Conservation (phyloP, 2,329 filamentous ascomycete species). For the Aotearoamyces nothofagi region DNA sequence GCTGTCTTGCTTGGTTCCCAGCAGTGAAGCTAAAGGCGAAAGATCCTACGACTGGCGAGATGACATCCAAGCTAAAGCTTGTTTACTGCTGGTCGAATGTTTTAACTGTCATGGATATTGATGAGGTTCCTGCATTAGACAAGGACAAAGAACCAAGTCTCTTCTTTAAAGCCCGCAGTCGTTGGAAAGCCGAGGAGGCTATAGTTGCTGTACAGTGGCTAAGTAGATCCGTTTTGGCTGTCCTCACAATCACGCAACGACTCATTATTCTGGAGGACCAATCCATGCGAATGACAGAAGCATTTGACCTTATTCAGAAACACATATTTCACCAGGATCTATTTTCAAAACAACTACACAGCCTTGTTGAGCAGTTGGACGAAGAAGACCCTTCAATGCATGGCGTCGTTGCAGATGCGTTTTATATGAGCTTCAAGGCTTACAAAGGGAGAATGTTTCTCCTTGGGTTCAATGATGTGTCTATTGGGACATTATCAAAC, state of each 20-base stretch:
- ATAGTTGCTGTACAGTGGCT: constrained; percentile 97
- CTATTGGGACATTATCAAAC: constrained; percentile 83
- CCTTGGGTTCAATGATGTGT: constrained; percentile 84
- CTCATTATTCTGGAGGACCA: constrained; percentile 85
- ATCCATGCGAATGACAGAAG: constrained; percentile 80
- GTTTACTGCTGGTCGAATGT: constrained; percentile 98
- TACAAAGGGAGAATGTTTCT: constrained; percentile 92
- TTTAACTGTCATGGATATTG: constrained; percentile 81
- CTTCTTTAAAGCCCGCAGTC: constrained; percentile 65
- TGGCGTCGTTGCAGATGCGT: constrained; percentile 90
- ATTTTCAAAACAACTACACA: constrained; percentile 76
- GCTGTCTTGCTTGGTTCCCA: constrained; percentile 93
- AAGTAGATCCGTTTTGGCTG: constrained; percentile 77
- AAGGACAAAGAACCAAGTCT: constrained; percentile 66
- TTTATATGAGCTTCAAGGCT: constrained; percentile 91
- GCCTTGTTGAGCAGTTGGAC: constrained; percentile 74
- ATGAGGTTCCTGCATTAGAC: constrained; percentile 52
- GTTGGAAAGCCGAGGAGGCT: constrained; percentile 88
- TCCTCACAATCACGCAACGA: constrained; percentile 87
- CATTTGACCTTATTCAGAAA: constrained; percentile 80
- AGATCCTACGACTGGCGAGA: constrained; percentile 49
- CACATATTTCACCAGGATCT: constrained; percentile 85
- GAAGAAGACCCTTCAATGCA: constrained; percentile 84
- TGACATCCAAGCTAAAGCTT: constrained; percentile 68
- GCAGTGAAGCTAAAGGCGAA: constrained; percentile 79